Conservation (phyloP, 805 yeast species). For the Peterozyma xylosa region DNA sequence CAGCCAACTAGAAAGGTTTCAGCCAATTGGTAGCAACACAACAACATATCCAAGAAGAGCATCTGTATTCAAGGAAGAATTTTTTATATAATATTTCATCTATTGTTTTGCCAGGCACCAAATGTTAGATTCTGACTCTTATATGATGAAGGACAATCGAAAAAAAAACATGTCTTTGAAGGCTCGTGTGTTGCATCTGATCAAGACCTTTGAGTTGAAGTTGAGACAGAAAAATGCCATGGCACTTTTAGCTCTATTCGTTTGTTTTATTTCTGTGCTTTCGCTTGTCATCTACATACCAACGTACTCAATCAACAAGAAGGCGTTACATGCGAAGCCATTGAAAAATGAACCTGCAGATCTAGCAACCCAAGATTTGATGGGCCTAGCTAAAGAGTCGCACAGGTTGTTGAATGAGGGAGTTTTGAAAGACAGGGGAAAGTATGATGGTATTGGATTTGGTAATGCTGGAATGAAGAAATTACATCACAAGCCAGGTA, state of each 20-base stretch:
- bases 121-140: too few species aligned
- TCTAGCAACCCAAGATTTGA: slow-evolving; percentile 5
- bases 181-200: too few species aligned
- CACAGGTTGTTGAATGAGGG: slow-evolving; percentile 18
- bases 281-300: background rate
- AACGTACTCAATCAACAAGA: too few species aligned
- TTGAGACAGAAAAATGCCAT: background rate
- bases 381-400: slow-evolving; percentile 9
- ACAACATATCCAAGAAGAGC: too few species aligned
- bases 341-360: background rate
- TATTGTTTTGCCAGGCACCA: too few species aligned
- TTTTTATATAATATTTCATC: too few species aligned
- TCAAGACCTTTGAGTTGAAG: background rate
- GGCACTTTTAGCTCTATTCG: background rate
- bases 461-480: slow-evolving; percentile 10
- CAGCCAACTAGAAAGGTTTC: too few species aligned
- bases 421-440: slow-evolving; percentile 15
- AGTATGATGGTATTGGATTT: slow-evolving; percentile 12
- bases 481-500: slow-evolving; percentile 17
- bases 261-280: background rate
- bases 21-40: too few species aligned
- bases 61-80: too few species aligned
- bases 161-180: too few species aligned
- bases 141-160: too few species aligned
- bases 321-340: too few species aligned